Evolutionary conservation across 257 asterid genomes (phyloP).

Genomic region (Lavandula angustifolia): DNA sequence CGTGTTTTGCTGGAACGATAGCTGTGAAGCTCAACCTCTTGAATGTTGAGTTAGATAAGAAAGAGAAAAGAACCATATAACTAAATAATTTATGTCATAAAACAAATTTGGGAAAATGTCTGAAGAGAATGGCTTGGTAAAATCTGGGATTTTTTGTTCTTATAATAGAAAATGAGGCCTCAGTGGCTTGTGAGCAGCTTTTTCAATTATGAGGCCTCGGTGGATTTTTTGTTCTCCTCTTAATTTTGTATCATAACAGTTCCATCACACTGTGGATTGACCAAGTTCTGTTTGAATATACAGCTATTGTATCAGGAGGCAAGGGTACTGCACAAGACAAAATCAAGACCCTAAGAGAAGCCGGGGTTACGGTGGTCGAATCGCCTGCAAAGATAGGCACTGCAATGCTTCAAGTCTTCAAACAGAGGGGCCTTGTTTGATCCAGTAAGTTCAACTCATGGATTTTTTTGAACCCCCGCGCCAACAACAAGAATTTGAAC

Average conservation of each 20-base stretch:
- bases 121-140: neutral
- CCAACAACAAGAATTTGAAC: neutral
- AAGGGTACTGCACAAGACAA: conserved; percentile 93
- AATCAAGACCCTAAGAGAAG: conserved; percentile 76
- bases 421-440: conserved; percentile 80
- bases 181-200: neutral
- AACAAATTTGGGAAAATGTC: neutral
- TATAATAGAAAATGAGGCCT: neutral
- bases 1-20: neutral
- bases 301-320: conserved; percentile 88
- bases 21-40: neutral
- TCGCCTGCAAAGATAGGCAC: conserved; percentile 93
- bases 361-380: conserved; percentile 86
- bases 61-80: neutral
- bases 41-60: neutral
- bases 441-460: conserved; percentile 13
- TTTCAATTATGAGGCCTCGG: neutral
- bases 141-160: neutral
- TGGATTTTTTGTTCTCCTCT: neutral
- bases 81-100: too few species aligned
- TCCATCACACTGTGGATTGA: neutral
- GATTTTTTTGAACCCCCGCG: neutral
- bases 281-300: conserved; percentile 22
- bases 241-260: neutral
- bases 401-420: conserved; percentile 85